Evolutionary conservation across 1,139 yeast genomes (phyloP), one percentile per base, ranked within the genome.

Genomic region (Debaryomycetaceae sp.): DNA sequence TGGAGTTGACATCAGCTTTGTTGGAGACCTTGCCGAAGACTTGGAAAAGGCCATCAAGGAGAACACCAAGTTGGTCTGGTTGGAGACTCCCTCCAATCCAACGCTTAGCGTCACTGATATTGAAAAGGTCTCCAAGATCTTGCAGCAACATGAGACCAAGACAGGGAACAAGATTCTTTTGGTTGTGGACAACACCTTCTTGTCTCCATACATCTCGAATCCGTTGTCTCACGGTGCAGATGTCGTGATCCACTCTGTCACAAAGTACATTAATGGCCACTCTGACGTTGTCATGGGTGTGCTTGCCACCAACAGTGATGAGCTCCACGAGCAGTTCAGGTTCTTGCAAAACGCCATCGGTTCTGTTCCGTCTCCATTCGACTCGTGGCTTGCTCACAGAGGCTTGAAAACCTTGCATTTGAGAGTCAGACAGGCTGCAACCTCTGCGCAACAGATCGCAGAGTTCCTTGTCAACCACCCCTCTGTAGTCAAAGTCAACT

Each of bases 131-230:
- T 77, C 85, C 42, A 58, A 67, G 38, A 68, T 80, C 49, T 76
- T 85, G 56, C 64, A 65, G 54, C 57, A 62, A 31, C 78, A 75
- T 57, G 74, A 82, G 57, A 65, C 60, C 34, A 67, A 70, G 51
- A 78, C 80, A 49, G 72, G 75, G 41, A 64, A 65, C 51, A 70
- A 69, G 44, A 73, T 87, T 50, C 63, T 76, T 45, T 75, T 88
- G 53, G 95, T 85, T 37, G 96, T 89, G 47, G 98, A 91, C 74
- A 87, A 93, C 75, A 91, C 98, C 34, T 90, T 91, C 78, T 77
- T 91, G 60, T 89, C 97, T 17, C 97, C 97, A 55, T 93, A 93
- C 67, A 72, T 88, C 60, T 87, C 91, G 50, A 87, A 88, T 73
- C 96, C 97, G 53, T 77, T 88, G 63, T 70, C 67, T 51, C 83